phyloP scores from a whole-genome alignment of 176 grass and related monocot genomes.

The Phyllostachys edulis region DNA sequence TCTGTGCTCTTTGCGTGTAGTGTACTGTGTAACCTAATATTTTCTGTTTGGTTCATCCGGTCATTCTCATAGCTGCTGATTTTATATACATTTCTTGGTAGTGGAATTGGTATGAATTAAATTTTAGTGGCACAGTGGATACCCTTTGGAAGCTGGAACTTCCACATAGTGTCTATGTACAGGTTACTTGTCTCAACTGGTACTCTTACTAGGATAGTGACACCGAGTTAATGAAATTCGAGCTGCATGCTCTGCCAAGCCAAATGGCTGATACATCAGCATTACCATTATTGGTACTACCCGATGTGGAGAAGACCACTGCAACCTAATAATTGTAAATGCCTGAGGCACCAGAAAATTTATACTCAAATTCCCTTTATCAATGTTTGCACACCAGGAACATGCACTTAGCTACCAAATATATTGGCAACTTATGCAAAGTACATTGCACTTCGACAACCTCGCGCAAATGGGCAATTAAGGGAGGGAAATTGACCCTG shows the following conservation, averaged over 20 bases:
- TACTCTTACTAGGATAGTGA: conserved; percentile 22
- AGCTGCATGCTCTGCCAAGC: not conserved
- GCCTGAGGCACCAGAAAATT: not conserved
- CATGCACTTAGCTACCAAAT: not conserved
- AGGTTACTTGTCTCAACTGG: conserved; percentile 7
- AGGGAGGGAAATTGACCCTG: not conserved
- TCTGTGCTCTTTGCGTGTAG: not conserved
- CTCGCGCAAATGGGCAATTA: not conserved
- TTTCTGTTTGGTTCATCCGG: not conserved
- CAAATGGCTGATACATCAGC: not conserved
- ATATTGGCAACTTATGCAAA: not conserved
- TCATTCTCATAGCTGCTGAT: not conserved
- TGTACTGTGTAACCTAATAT: not conserved
- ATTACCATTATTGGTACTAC: not conserved
- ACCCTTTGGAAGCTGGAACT: conserved; percentile 3
- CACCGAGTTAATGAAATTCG: not conserved
- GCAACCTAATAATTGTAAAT: not conserved
- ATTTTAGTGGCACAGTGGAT: not conserved
- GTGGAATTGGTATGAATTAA: not conserved
- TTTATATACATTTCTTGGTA: conserved; percentile 12
- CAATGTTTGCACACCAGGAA: not conserved
- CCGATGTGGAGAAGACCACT: not conserved
- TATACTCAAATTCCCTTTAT: not conserved
- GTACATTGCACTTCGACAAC: not conserved
- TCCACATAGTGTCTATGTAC: not conserved